Evolutionary conservation across 2,329 filamentous ascomycete genomes (phyloP).

Genomic region (Fusarium papillatum): DNA sequence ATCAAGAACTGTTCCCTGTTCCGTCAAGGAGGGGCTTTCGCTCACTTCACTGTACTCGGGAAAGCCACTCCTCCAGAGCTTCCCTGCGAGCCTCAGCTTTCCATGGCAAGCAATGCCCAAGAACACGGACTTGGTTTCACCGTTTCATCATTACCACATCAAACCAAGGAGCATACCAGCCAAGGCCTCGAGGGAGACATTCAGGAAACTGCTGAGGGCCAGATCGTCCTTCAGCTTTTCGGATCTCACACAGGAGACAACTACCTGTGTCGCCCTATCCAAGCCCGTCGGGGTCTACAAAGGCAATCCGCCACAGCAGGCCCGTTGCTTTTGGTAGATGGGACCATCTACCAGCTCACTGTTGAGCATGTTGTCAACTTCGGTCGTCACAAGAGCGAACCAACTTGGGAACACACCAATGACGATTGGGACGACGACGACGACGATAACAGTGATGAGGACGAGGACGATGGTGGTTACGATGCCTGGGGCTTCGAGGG

Average conservation of each 20-base stretch:
- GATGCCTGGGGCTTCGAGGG: not conserved
- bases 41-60: not conserved
- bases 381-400: not conserved
- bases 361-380: not conserved
- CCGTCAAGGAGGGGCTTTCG: not conserved
- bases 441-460: not conserved
- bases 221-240: not conserved
- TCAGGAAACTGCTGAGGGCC: not conserved
- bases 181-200: not conserved
- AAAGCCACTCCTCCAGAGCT: not conserved
- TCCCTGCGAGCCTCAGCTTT: not conserved
- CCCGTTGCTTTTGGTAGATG: not conserved
- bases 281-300: not conserved
- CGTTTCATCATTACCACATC: not conserved
- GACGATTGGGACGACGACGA: not conserved
- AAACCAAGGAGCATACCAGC: not conserved
- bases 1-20: not conserved
- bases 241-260: not conserved
- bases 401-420: not conserved
- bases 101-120: not conserved
- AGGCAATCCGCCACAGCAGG: not conserved
- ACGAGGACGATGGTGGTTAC: not conserved
- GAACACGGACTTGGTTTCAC: not conserved
- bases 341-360: not conserved
- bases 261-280: not conserved